These are phyloP conservation scores for Parachlorella kessleri DNA, from an alignment of 139 green algal species.

Conservation along the genomic window DNA sequence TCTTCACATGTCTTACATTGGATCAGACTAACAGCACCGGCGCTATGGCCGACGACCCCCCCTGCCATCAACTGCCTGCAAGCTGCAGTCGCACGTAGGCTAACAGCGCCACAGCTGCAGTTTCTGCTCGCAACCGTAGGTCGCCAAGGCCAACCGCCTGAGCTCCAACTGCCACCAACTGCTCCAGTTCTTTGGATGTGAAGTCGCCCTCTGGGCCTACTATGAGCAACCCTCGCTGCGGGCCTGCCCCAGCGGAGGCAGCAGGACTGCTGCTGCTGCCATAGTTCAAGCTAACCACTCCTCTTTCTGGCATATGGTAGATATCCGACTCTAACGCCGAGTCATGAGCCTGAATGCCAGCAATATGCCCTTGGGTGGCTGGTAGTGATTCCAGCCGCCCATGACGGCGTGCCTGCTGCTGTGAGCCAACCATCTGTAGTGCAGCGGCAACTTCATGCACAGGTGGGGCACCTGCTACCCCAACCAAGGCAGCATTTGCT, in stretches of 20 bases:
- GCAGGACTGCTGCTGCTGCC: conserved; percentile 1
- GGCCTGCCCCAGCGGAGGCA: conserved; percentile 5
- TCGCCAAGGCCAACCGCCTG: conserved; percentile 72
- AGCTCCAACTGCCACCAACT: conserved; percentile 58
- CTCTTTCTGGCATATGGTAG: too few relatives aligned
- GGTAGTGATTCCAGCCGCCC: too few relatives aligned
- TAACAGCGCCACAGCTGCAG: conserved; percentile 82
- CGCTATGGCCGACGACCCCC: not conserved
- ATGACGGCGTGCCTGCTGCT: too few relatives aligned
- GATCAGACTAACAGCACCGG: not conserved
- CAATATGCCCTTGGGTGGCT: too few relatives aligned
- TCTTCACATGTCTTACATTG: not conserved
- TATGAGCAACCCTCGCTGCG: conserved; percentile 51
- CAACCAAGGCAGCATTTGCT: conserved; percentile 43
- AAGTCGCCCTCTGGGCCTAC: conserved; percentile 93
- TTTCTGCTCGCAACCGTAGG: conserved; percentile 82
- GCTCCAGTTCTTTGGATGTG: conserved; percentile 66
- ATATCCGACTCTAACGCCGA: too few relatives aligned
- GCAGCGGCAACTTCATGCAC: conserved; percentile 36
- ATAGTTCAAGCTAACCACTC: not conserved
- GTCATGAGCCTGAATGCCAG: too few relatives aligned
- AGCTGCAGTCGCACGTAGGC: conserved; percentile 46
- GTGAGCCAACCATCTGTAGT: too few relatives aligned
- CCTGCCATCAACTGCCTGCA: not conserved
- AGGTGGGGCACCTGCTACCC: conserved; percentile 50